Evolutionary conservation across 768 basidiomycete species (phyloP), one percentile per base, ranked within the genome.

Genomic region (Butyriboletus loyo): DNA sequence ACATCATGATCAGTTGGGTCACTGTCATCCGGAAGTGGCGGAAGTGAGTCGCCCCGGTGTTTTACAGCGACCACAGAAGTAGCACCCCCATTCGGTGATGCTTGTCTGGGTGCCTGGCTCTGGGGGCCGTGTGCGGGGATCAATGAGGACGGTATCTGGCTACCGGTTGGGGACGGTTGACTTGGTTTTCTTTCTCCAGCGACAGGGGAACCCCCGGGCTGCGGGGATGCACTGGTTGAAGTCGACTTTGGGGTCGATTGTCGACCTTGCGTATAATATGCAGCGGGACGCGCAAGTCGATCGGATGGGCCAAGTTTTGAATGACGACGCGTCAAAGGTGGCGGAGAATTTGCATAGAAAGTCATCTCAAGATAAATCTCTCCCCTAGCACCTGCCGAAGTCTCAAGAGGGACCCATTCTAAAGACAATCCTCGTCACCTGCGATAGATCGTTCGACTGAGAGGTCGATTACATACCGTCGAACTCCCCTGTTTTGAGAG

Each of bases 321-420:
- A 40, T 81, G 77, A 24, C 80, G 74, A 50, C 81, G 74, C 25
- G 63, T 66, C 36, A 82, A 60, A 30, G 84, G 70, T n/a, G 78
- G 74, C 8, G 85, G 82, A 4, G 77, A 80, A 49, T 86, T 83
- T 4, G 92, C 81, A 69, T 83, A 98, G 74, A 85, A 98, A 1
- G 95, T 98, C 83, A 97, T 87, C 68, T 98, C 95, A 15, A 97
- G 77, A 66, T 90, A 97, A 10, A 96, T 58, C 49, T 97, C 91
- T 7, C 95, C 95, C 22, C 89, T 83, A 47, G 83, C 75, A 8
- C 82, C 79, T 3, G 83, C 84, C 42, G 81, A 79, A 30, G 77
- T 71, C 50, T 76, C 71, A 39, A 91, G 75, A 39, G 72, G 67
- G 15, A 89, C 77, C 88, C 88, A 90, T 60, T 88, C 88, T 89